A percentile compares a stretch with the other conserved stretches of the same genome.
Evolutionary conservation across 176 grass and related monocot genomes (phyloP).

Genomic region (Alopecurus myosuroides): DNA sequence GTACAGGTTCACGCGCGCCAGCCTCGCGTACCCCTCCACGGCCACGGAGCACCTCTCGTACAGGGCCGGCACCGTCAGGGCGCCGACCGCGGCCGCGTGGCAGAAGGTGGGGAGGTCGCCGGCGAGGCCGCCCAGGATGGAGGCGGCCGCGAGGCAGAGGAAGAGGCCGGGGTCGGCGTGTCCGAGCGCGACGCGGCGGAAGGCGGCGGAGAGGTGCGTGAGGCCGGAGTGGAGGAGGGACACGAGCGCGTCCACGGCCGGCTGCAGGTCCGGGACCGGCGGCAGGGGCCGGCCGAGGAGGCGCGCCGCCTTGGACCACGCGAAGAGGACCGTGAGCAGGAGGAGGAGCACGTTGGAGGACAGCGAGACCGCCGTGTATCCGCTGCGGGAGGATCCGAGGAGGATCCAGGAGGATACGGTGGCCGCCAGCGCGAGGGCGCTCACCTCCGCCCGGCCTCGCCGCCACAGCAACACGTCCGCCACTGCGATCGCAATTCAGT

Average conservation of each 20-base stretch:
- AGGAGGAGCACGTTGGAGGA: conserved; percentile 70
- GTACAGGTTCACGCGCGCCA: conserved; percentile 47
- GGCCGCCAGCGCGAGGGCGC: conserved; percentile 36
- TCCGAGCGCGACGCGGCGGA: neutral
- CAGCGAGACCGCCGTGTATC: conserved; percentile 59
- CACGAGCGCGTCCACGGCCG: neutral
- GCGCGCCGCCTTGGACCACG: conserved; percentile 36
- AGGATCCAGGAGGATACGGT: conserved; percentile 51
- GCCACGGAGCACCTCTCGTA: conserved; percentile 59
- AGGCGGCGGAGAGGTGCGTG: neutral
- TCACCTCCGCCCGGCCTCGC: conserved; percentile 30
- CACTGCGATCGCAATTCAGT: conserved; percentile 5
- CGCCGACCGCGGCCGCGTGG: neutral
- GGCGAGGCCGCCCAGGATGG: neutral
- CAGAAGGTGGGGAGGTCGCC: neutral
- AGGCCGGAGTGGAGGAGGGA: neutral
- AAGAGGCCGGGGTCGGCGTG: neutral
- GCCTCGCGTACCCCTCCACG: conserved; percentile 29
- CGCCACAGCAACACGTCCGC: conserved; percentile 80
- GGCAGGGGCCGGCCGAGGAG: neutral
- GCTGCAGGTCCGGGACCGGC: neutral
- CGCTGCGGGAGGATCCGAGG: conserved; percentile 25
- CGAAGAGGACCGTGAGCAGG: conserved; percentile 71
- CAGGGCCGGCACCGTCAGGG: conserved; percentile 55
- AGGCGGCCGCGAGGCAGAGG: neutral